Evolutionary conservation across 495 filamentous ascomycete genomes (phyloP), one percentile per base, ranked within the genome.

Genomic region (Achaetomiella virescens): DNA sequence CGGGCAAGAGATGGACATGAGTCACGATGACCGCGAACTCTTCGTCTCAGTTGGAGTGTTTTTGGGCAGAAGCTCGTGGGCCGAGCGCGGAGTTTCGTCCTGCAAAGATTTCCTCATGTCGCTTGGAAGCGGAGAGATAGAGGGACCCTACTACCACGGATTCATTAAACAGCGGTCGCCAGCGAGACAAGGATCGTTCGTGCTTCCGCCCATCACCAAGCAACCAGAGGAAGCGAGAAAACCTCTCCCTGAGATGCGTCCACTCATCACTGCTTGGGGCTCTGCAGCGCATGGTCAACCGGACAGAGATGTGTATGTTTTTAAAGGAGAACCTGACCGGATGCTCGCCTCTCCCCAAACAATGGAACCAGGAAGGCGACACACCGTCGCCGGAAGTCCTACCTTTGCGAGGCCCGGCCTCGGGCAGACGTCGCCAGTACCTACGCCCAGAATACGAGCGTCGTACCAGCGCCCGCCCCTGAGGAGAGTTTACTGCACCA

Each of bases 401-500:
- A 71, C 74, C 6, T 76, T 70, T 48, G 52, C 61, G 14, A 71
- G 71, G 27, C 68, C 61, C 22, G 61, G 70, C 29, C 66, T 67
- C 21, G 71, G 70, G 4, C 61, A 70, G 35, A 73, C 64, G 15
- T 76, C 75, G 6, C 74, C 70, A 9, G 65, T 72, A 21, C 45
- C 64, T 0, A 63, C 73, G 33, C 63, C 78, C 11, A 88, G 91
- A 54, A 81, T 84, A 77, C 87, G 75, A 66, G 78, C 70, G 9
- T 78, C 85, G 0, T 89, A 95, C 57, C 80, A 86, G 58, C 85
- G 92, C 42, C 89, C 88, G 17, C 79, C 80, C 20, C 85, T 91
- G 35, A 80, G 82, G 18, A 90, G 93, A 60, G 86, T 93, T 17
- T 82, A 80, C 59, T 97, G 92, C 66, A 70, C 71, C 6, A 76